A percentile compares a stretch with the other conserved stretches of the same genome.
These are phyloP conservation scores for Cyclocybe cylindracea DNA, from an alignment of 768 basidiomycete species.

Conservation along the genomic window DNA sequence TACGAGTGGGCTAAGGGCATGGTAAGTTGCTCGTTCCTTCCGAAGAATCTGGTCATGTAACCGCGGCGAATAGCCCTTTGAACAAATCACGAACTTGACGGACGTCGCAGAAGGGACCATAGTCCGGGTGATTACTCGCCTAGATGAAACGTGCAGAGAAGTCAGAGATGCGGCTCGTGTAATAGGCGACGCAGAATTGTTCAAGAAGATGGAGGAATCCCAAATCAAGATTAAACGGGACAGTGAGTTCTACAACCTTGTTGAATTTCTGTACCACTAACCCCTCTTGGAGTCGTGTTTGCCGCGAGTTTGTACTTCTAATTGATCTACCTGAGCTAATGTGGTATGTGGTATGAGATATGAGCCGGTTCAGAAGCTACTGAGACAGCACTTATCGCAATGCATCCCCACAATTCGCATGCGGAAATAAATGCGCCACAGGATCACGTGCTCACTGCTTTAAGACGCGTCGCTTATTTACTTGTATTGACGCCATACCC, in stretches of 20 bases:
- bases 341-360: too few relatives aligned
- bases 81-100: constrained; percentile 89
- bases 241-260: constrained; percentile 56
- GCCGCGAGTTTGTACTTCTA: constrained; percentile 89
- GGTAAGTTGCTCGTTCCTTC: constrained; percentile 50
- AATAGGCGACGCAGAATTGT: constrained; percentile 93
- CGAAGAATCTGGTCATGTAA: neutral
- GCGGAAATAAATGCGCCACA: neutral
- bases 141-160: constrained; percentile 97
- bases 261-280: constrained; percentile 4
- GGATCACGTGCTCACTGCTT: neutral
- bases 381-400: too few relatives aligned
- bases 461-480: constrained; percentile 9
- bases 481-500: neutral
- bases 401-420: constrained; percentile 10
- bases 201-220: constrained; percentile 97
- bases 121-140: constrained; percentile 91
- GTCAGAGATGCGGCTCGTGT: constrained; percentile 96
- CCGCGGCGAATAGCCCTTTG: constrained; percentile 70
- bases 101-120: constrained; percentile 97
- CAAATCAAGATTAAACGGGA: constrained; percentile 95
- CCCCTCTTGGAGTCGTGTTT: constrained; percentile 63
- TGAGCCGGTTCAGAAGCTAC: too few relatives aligned
- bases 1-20: constrained; percentile 99
- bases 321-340: neutral